Evolutionary conservation across 2,329 filamentous ascomycete genomes (phyloP), one percentile per base, ranked within the genome.

Genomic region (Xylogone sp.): DNA sequence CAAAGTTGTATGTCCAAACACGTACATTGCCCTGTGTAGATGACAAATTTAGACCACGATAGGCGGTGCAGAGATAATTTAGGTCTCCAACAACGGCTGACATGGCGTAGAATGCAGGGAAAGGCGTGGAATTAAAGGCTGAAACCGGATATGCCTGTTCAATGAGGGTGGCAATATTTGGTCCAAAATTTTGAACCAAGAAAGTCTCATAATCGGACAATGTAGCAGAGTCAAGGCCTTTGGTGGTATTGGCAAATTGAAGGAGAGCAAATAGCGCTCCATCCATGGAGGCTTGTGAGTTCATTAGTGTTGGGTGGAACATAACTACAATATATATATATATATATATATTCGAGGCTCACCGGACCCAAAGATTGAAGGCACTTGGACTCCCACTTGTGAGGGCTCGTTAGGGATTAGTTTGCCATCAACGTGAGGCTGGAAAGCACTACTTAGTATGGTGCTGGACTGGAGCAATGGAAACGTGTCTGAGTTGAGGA

Each of bases 141-240:
- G 54, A 44, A 12, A 61, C 42, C 1, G 63, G 55, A 50, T 58
- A 64, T 3, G 57, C 58, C 43, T 57, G 48, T 44, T 62, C 61
- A 9, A 67, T 58, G 24, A 43, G 46, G 21, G 48, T 21, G 1
- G 64, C 61, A 31, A 31, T 31, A 13, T 59, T 51, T 2, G 59
- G 50, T 0, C 65, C 63, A 46, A 66, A 66, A 50, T 62, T 62
- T 34, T 53, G 50, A 10, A 29, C 21, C 2, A 68, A 53, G 47
- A 65, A 66, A 9, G 46, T 46, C 29, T 64, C 55, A 49, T 68
- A 68, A 20, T 53, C 52, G 5, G 59, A 45, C 10, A 54, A 45
- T 10, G 53, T 59, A 12, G 65, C 53, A 18, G 29, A 16, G 10
- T 54, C 6, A 31, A 31, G 27, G 7, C 27, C 27, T 31, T 31